phyloP scores from a whole-genome alignment of 2,329 filamentous ascomycete genomes.

The Pyrenophora seminiperda region DNA sequence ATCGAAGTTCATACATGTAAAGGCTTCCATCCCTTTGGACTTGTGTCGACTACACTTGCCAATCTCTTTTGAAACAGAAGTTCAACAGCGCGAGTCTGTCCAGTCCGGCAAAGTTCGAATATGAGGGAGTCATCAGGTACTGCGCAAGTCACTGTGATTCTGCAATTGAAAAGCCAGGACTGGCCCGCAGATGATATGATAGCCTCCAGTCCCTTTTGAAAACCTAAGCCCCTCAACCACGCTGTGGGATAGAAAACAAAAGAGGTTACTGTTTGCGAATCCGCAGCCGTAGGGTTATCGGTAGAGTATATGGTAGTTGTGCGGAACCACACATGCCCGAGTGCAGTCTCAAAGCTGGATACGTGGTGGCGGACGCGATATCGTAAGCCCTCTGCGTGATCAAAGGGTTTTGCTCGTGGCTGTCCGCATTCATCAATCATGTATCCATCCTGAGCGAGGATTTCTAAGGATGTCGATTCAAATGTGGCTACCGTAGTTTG shows the following conservation, averaged over 20 bases:
- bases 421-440: slow-evolving; percentile 18
- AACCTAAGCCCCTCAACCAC: background rate
- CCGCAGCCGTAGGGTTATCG: background rate
- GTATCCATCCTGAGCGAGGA: slow-evolving; percentile 20
- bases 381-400: background rate
- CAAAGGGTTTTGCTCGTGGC: slow-evolving; percentile 5
- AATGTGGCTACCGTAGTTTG: slow-evolving; percentile 15
- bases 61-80: slow-evolving; percentile 11
- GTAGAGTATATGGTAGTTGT: background rate
- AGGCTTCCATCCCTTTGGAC: background rate
- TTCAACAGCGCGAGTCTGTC: slow-evolving; percentile 18
- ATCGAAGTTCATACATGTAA: too few species aligned
- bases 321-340: background rate
- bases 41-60: slow-evolving; percentile 22
- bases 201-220: background rate
- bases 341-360: background rate
- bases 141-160: background rate
- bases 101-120: slow-evolving; percentile 17
- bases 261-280: background rate
- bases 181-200: background rate
- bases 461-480: slow-evolving; percentile 16
- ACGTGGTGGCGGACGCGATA: background rate
- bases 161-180: background rate
- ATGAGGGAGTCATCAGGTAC: slow-evolving; percentile 19
- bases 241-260: background rate